Base-by-base conservation (phyloP, 805 yeast species). In the Ogataea kodamae region DNA sequence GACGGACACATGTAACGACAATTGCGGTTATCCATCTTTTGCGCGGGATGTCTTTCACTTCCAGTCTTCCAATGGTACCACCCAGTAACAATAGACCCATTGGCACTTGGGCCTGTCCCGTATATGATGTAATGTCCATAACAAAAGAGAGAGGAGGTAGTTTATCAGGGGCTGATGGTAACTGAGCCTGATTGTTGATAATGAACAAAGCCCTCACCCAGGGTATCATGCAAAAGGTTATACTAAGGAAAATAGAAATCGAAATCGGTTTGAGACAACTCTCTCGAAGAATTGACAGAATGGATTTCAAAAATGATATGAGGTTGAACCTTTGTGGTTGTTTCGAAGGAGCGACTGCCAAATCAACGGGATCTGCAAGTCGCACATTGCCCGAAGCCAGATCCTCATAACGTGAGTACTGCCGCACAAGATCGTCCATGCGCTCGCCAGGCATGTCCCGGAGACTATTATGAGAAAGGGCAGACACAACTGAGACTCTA, bases 81-180 rank as follows among this genome's bases (percentile, higher is more conserved):
- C 97, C 97, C 18, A 90, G 59, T 39, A 90, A 52, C 27, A 86
- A 55, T 40, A 90, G 64, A 0, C 97, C 97, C 38, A 86, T 59
- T 1, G 97, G 97, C 20, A 90, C 95, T 30, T 84, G 76, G 0
- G 96, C 96, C 17, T 76, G 76, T 0, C 96, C 96, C 6, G 90
- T 64, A 53, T 90, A 90, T 2, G 74, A 54, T 0, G 90, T 68
- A 45, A 80, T 76, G 53, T 90, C 96, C 76, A 90, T 83, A 5
- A 89, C 36, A 45, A 89, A 89, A 21, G 86, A 86, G 18, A 90
- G 65, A 0, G 94, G 89, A 0, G 97, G 97, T 36, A 68, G 66
- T 1, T 69, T 67, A 57, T 90, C 97, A 0, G 97, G 97, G 0
- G 97, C 97, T 31, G 71, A 49, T 6, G 74, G 81, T 18, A 88